Conservation (phyloP, 2,329 filamentous ascomycete species). For the Thelonectria discophora region DNA sequence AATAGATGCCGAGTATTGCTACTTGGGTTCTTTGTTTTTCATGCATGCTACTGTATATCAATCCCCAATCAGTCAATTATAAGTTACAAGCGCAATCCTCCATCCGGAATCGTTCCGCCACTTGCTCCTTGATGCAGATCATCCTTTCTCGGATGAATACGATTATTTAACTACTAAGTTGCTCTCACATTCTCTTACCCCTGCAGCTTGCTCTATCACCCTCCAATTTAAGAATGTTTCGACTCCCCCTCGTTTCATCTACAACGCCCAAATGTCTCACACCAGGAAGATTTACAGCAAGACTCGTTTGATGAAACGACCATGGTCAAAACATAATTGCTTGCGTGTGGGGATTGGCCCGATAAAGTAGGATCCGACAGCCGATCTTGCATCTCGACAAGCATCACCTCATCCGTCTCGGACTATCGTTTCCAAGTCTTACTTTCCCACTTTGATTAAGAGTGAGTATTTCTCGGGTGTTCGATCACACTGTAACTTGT, state of each 20-base stretch:
- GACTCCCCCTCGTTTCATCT: slow-evolving; percentile 24
- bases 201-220: neutral
- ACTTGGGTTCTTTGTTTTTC: neutral
- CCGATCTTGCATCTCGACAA: slow-evolving; percentile 6
- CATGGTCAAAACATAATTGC: neutral
- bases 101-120: neutral
- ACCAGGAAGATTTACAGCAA: neutral
- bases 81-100: neutral
- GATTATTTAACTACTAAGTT: neutral
- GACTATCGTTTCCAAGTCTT: neutral
- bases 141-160: neutral
- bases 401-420: neutral
- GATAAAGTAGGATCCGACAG: neutral
- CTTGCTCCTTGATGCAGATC: neutral
- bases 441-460: neutral
- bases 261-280: neutral
- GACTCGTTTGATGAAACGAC: slow-evolving; percentile 5
- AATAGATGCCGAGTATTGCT: neutral
- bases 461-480: neutral
- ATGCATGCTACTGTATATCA: neutral
- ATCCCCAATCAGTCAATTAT: neutral
- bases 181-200: neutral
- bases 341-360: slow-evolving; percentile 3
- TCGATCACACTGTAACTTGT: neutral
- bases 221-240: too few species aligned